Evolutionary conservation across 2,329 filamentous ascomycete species (phyloP), one percentile per base, ranked within the genome.

Genomic region (Aspergillus sp.): DNA sequence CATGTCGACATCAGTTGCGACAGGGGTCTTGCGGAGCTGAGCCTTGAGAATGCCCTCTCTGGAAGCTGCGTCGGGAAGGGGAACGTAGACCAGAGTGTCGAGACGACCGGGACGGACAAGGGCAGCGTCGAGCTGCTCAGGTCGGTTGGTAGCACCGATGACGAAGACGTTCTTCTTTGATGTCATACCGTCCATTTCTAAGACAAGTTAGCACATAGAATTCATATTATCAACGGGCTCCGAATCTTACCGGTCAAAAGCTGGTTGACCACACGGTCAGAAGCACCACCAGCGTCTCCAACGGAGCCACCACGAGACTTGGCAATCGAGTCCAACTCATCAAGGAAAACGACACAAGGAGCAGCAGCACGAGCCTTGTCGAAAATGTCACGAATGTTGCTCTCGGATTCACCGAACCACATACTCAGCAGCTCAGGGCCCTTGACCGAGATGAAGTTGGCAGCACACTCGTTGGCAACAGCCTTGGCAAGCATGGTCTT

Each of bases 91-190:
- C 56, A 98, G 83, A 32, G 91, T 97, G 71, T 98, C 93, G 39
- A 98, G 86, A 90, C 93, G 93, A 58, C 93, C 93, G 45, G 93
- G 93, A 81, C 93, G 90, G 81, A 91, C 96, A 59, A 98, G 81
- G 58, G 93, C 93, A 67, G 93, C 93, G 71, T 98, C 93, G 48
- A 98, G 87, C 77, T 97, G 93, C 77, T 98, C 93, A 35, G 93
- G 93, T 76, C 93, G 82, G 78, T 98, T 98, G 71, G 93, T 98
- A 37, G 93, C 93, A 69, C 93, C 93, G 60, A 98, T 98, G 54
- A 98, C 93, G 73, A 98, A 98, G 53, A 98, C 93, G 69, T 98
- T 98, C 87, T 98, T 98, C 88, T 98, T 98, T 33, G 91, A 96
- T 37, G 91, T 97, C 91, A 97, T 97, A 61, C 91, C 91, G 58